Conservation (phyloP, 2,329 filamentous ascomycete species). For the Gnomoniopsis smithogilvyi region DNA sequence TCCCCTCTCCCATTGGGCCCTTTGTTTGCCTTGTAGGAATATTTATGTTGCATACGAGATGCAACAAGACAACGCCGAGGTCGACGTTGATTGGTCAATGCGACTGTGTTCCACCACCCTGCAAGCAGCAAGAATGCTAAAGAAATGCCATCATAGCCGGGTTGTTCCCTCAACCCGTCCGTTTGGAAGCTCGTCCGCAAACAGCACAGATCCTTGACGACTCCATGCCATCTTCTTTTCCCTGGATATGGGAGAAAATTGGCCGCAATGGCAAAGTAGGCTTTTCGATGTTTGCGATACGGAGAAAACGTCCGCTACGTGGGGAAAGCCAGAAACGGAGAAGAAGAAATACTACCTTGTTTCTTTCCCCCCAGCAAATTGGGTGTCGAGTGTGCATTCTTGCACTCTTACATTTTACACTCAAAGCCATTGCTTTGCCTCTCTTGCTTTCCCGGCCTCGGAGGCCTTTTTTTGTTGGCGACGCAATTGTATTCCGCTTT, state of each 20-base stretch:
- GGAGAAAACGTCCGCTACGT: too few relatives aligned
- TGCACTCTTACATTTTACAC: too few relatives aligned
- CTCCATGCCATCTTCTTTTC: not conserved
- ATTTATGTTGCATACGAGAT: not conserved
- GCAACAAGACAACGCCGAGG: not conserved
- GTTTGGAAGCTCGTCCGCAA: not conserved
- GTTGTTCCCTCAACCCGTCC: not conserved
- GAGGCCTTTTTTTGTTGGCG: too few relatives aligned
- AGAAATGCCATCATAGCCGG: conserved; percentile 16
- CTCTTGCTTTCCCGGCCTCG: too few relatives aligned
- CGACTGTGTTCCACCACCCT: not conserved
- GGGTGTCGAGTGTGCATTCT: too few relatives aligned
- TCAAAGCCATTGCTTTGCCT: too few relatives aligned
- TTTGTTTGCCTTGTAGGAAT: not conserved
- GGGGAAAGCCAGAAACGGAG: too few relatives aligned
- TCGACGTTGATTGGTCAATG: conserved; percentile 11
- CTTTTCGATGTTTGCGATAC: too few relatives aligned
- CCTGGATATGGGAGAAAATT: not conserved
- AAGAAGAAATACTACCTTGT: too few relatives aligned
- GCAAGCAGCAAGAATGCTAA: conserved; percentile 17
- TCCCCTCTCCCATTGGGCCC: not conserved
- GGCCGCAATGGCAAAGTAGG: too few relatives aligned
- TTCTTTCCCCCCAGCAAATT: too few relatives aligned
- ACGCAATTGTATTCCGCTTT: too few relatives aligned
- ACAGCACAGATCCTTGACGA: not conserved